Base-by-base conservation (phyloP, 441 rosid genomes). In the Breynia disticha region DNA sequence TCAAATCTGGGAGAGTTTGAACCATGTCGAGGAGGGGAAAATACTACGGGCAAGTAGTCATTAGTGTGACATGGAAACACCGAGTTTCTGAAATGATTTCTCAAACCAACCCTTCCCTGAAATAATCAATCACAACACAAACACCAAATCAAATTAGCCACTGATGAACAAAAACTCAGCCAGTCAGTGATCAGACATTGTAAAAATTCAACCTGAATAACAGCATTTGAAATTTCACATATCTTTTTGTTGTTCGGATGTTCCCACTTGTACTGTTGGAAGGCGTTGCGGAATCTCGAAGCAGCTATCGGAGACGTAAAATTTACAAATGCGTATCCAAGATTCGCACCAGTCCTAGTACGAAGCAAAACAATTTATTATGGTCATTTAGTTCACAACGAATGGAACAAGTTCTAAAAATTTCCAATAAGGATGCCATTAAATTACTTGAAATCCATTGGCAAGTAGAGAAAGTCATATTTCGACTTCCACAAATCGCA, bases 281-380 rank as follows among this genome's bases (percentile, higher is more conserved):
- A 76, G 0, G 61, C 71, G 24, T 1, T 11, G 8, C 16, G 37
- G 42, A 82, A 70, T 19, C 75, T 53, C 12, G 39, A 28, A 0
- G 89, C 89, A 0, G 66, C 86, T 0, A 19, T 47, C 0, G 65
- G 22, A 38, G 42, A 72, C 0, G 89, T 80, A 62, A 82, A 82
- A 57, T 80, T 82, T 5, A 79, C 83, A 16, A 82, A 82, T 1
- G 89, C 89, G 35, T 70, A 82, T 0, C 89, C 89, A 45, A 79
- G 61, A 62, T 82, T 82, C 1, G 59, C 65, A 2, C 57, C 21
- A 7, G n/a, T 64, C 46, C 82, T 74, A 42, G 14, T 16, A 50
- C 21, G 21, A 11, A 20, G 1, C 35, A 24, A 24, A 24, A 24
- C 4, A 24, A 24, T 2, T 24, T 3, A 24, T 24, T 7, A 7